Evolutionary conservation across 1,284 basidiomycete species (phyloP).

Genomic region (Marasmius fiardii): DNA sequence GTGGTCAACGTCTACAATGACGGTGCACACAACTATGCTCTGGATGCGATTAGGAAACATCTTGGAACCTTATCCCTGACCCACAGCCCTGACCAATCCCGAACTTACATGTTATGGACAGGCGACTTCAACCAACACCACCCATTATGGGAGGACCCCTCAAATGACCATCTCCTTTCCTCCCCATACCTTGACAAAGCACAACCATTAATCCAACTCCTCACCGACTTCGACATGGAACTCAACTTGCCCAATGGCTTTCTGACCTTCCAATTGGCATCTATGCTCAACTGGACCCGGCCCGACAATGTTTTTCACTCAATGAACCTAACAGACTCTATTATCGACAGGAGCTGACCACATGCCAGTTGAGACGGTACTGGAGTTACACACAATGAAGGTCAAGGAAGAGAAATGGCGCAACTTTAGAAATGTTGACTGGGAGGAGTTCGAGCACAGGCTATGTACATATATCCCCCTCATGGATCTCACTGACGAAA

Average conservation of each 20-base stretch:
- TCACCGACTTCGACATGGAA: constrained; percentile 17
- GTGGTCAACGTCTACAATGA: constrained; percentile 29
- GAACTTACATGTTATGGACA: constrained; percentile 24
- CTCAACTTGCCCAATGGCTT: constrained; percentile 25
- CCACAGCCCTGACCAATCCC: not conserved
- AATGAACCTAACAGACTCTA: constrained; percentile 3
- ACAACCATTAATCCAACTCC: constrained; percentile 16
- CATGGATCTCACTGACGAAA: not conserved
- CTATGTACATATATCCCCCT: not conserved
- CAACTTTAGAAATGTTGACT: not conserved
- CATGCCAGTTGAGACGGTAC: not conserved
- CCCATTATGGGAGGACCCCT: constrained; percentile 38
- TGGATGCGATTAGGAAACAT: constrained; percentile 7
- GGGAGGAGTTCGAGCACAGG: not conserved
- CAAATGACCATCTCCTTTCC: constrained; percentile 35
- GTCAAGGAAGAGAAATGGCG: not conserved
- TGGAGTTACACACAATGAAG: not conserved
- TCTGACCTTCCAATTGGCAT: constrained; percentile 24
- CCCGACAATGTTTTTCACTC: constrained; percentile 34
- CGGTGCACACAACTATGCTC: constrained; percentile 11
- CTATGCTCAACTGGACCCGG: constrained; percentile 25
- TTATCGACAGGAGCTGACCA: constrained; percentile 7
- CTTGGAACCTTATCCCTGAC: not conserved
- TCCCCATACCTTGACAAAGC: not conserved
- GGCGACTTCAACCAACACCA: constrained; percentile 53